Conservation (phyloP, 306 rosid genomes). For the Pyrus betulifolia region DNA sequence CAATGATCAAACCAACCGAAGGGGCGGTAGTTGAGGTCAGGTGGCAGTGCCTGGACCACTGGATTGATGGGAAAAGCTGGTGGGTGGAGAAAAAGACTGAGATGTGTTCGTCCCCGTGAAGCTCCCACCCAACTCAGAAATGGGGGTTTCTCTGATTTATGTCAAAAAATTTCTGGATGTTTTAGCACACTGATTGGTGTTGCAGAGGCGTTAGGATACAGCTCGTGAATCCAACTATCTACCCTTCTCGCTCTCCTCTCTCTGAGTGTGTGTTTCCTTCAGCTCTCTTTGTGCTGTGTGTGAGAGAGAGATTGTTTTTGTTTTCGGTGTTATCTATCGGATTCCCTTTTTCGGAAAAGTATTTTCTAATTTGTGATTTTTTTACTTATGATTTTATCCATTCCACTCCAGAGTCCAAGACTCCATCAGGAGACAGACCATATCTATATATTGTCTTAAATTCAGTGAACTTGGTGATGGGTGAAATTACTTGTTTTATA, state of each 20-base stretch:
- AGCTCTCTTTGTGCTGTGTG: neutral
- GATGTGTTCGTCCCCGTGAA: slow-evolving; percentile 70
- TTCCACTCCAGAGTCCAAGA: neutral
- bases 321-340: too few species aligned
- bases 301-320: neutral
- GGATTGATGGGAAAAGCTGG: slow-evolving; percentile 21
- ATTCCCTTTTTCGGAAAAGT: too few species aligned
- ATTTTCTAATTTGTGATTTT: neutral
- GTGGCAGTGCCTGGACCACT: slow-evolving; percentile 39
- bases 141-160: slow-evolving; percentile 9
- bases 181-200: slow-evolving; percentile 6
- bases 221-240: slow-evolving; percentile 40
- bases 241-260: neutral
- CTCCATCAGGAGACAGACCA: neutral
- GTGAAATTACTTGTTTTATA: neutral
- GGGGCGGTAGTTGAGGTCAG: slow-evolving; percentile 13
- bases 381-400: neutral
- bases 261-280: neutral
- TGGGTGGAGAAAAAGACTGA: slow-evolving; percentile 43
- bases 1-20: slow-evolving; percentile 2
- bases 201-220: slow-evolving; percentile 22
- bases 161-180: neutral
- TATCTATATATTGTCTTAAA: neutral
- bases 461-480: neutral
- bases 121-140: slow-evolving; percentile 37